These are phyloP conservation scores for Penicillium silybi DNA, from an alignment of 495 filamentous ascomycete genomes.

Conservation along the genomic window DNA sequence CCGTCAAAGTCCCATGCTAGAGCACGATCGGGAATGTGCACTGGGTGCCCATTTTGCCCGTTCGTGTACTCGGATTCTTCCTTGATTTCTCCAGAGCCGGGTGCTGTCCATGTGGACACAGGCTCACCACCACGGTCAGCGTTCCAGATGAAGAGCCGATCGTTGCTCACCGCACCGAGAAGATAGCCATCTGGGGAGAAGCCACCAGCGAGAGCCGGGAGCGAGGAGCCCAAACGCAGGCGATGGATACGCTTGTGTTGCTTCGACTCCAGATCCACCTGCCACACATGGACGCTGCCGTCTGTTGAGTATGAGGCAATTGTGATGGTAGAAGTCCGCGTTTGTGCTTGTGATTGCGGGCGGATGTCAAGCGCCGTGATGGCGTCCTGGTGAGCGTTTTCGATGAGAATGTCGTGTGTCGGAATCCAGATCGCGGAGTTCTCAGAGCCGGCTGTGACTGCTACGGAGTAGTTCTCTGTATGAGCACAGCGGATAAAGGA, in stretches of 20 bases:
- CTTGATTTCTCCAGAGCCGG: conserved; percentile 27
- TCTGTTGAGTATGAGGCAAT: conserved; percentile 52
- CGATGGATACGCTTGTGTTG: conserved; percentile 54
- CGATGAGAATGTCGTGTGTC: conserved; percentile 40
- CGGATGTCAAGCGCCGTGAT: conserved; percentile 47
- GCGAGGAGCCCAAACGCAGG: conserved; percentile 41
- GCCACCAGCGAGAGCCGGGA: conserved; percentile 56
- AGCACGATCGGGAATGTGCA: conserved; percentile 42
- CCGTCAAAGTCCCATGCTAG: conserved; percentile 75
- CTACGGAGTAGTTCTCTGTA: conserved; percentile 24
- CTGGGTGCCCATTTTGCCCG: conserved; percentile 38
- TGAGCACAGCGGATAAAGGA: conserved; percentile 35
- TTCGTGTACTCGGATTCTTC: conserved; percentile 32
- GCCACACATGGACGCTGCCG: conserved; percentile 66
- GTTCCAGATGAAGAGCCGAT: conserved; percentile 69
- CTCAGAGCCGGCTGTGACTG: conserved; percentile 34
- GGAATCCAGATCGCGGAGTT: conserved; percentile 41
- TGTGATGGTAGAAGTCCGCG: conserved; percentile 25
- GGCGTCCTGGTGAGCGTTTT: conserved; percentile 38
- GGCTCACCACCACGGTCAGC: conserved; percentile 62
- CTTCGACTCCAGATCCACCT: conserved; percentile 55
- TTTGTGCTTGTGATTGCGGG: conserved; percentile 25
- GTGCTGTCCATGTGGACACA: conserved; percentile 57
- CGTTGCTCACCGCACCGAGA: conserved; percentile 63
- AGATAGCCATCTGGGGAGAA: conserved; percentile 72